Evolutionary conservation across 2,329 filamentous ascomycete species (phyloP).

Genomic region (Cadophora malorum): DNA sequence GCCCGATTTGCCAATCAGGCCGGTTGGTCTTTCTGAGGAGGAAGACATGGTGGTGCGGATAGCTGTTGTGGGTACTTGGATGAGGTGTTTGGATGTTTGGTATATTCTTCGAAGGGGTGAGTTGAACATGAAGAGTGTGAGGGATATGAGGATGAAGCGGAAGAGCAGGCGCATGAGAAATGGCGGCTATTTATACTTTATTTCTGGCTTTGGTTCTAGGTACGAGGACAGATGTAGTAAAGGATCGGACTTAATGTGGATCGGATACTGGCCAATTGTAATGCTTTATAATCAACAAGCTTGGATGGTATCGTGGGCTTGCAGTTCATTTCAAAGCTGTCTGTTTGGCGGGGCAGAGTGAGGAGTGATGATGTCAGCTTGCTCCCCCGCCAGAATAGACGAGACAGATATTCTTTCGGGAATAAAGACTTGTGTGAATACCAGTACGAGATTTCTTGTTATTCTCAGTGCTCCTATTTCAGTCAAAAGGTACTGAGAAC

Average conservation of each 20-base stretch:
- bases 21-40: slow-evolving; percentile 50
- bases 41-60: slow-evolving; percentile 37
- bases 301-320: background rate
- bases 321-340: slow-evolving; percentile 1
- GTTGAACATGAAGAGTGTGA: slow-evolving; percentile 38
- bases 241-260: slow-evolving; percentile 12
- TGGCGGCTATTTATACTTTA: background rate
- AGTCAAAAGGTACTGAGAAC: too few relatives aligned
- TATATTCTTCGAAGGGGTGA: slow-evolving; percentile 36
- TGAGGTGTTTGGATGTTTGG: slow-evolving; percentile 37
- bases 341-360: background rate
- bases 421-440: background rate
- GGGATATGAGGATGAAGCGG: slow-evolving; percentile 18
- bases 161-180: slow-evolving; percentile 22
- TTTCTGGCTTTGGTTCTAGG: too few relatives aligned
- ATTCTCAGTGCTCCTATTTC: too few relatives aligned
- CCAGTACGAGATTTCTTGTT: background rate
- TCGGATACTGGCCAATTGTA: background rate
- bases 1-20: slow-evolving; percentile 66
- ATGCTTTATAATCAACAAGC: slow-evolving; percentile 8
- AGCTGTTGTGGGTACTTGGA: slow-evolving; percentile 17
- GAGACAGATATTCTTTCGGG: background rate
- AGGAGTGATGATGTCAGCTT: slow-evolving; percentile 5
- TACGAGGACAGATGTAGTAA: background rate
- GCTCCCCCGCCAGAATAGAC: background rate